A percentile compares a stretch with the other conserved stretches of the same genome.
These are phyloP conservation scores for Miamiensis avidus DNA, from an alignment of 169 alveolate genomes.

Conservation along the genomic window DNA sequence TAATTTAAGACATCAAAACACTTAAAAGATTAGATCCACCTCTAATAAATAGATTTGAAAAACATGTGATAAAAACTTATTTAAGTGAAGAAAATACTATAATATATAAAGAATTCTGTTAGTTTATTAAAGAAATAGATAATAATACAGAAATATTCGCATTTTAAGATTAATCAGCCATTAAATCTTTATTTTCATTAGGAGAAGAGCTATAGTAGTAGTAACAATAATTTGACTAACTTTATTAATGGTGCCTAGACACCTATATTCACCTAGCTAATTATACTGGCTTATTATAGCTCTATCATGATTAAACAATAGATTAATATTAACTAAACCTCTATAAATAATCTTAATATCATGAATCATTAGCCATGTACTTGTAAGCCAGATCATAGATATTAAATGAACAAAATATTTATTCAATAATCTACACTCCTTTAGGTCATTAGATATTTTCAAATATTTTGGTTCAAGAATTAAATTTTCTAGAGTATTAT, in stretches of 20 bases:
- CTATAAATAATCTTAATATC: too few relatives aligned
- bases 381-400: background rate
- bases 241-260: too few relatives aligned
- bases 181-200: background rate
- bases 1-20: slow-evolving; percentile 35
- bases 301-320: too few relatives aligned
- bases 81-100: background rate
- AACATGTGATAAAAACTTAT: slow-evolving; percentile 24
- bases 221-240: background rate
- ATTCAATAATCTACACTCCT: background rate
- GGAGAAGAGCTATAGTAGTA: background rate
- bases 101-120: too few relatives aligned
- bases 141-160: background rate
- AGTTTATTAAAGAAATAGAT: too few relatives aligned
- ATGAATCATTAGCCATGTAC: background rate
- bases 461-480: background rate
- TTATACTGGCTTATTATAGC: too few relatives aligned
- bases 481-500: background rate
- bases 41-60: slow-evolving; percentile 68
- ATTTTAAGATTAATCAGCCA: too few relatives aligned
- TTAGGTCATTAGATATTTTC: background rate
- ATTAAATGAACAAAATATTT: background rate
- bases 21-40: slow-evolving; percentile 58
- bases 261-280: too few relatives aligned
- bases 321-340: too few relatives aligned